phyloP scores from a whole-genome alignment of 805 yeast genomes.

The Hanseniaspora singularis region DNA sequence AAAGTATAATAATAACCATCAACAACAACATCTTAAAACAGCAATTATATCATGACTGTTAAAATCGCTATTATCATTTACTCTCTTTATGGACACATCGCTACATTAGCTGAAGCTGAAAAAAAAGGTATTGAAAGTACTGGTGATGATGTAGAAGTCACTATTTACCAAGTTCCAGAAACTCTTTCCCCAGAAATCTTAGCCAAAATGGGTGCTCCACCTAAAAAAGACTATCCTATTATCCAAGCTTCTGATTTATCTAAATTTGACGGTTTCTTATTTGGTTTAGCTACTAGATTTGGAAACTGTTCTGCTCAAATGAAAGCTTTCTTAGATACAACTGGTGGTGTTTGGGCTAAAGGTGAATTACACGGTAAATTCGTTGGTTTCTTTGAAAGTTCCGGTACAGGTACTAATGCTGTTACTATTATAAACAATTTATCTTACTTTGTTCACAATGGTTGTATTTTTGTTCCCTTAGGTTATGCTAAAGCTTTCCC shows the following conservation, averaged over 20 bases:
- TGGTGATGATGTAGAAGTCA: slow-evolving; percentile 50
- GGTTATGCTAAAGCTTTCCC: slow-evolving; percentile 53
- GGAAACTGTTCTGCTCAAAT: slow-evolving; percentile 74
- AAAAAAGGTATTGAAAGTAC: slow-evolving; percentile 57
- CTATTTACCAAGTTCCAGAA: slow-evolving; percentile 66
- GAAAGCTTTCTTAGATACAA: slow-evolving; percentile 62
- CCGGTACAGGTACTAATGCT: slow-evolving; percentile 79
- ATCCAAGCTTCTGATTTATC: slow-evolving; percentile 48
- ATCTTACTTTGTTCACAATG: slow-evolving; percentile 64
- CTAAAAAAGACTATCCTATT: slow-evolving; percentile 51
- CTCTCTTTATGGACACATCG: slow-evolving; percentile 71
- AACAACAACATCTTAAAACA: no score
- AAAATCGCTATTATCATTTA: slow-evolving; percentile 68
- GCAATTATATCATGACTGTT: slow-evolving; percentile 3
- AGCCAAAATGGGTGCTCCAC: slow-evolving; percentile 47
- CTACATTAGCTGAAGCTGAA: slow-evolving; percentile 54
- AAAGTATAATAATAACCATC: background rate
- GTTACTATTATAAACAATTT: slow-evolving; percentile 51
- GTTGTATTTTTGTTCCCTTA: slow-evolving; percentile 66
- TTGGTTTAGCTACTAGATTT: slow-evolving; percentile 79
- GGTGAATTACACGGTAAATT: slow-evolving; percentile 66
- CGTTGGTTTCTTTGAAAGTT: slow-evolving; percentile 59
- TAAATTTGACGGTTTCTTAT: slow-evolving; percentile 65
- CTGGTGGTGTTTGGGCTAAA: slow-evolving; percentile 68
- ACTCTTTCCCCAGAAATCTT: slow-evolving; percentile 57